Evolutionary conservation across 2,329 filamentous ascomycete genomes (phyloP).

Genomic region (Monilinia laxa): DNA sequence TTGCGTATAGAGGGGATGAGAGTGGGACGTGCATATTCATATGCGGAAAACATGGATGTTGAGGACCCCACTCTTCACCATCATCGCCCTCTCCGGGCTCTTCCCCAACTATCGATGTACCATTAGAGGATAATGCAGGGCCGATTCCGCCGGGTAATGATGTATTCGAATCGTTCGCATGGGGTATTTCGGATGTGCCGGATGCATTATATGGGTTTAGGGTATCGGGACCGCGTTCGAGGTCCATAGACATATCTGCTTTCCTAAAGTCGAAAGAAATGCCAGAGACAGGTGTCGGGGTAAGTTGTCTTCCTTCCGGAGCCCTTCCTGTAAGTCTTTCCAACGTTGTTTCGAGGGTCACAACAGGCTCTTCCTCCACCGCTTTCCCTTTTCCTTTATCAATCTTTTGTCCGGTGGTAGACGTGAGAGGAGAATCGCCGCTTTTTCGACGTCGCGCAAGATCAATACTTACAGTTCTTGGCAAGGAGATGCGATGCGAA

Average conservation of each 20-base stretch:
- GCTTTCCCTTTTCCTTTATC: constrained; percentile 39
- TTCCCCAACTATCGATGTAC: constrained; percentile 36
- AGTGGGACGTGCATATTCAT: constrained; percentile 86
- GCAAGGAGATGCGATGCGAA: constrained; percentile 38
- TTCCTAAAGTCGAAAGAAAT: constrained; percentile 35
- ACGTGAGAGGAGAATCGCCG: constrained; percentile 31
- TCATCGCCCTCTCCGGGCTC: constrained; percentile 52
- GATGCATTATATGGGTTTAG: constrained; percentile 31
- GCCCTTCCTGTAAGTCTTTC: constrained; percentile 23
- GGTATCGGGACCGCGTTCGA: constrained; percentile 37
- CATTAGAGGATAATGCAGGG: constrained; percentile 39
- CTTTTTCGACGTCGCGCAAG: constrained; percentile 34
- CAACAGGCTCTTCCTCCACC: constrained; percentile 25
- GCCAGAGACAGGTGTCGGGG: constrained; percentile 26
- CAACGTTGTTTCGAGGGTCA: constrained; percentile 19
- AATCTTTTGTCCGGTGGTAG: constrained; percentile 23
- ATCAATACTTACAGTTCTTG: constrained; percentile 40
- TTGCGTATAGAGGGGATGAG: constrained; percentile 69
- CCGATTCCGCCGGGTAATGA: constrained; percentile 37
- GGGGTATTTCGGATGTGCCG: constrained; percentile 32
- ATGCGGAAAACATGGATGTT: constrained; percentile 93
- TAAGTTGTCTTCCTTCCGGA: constrained; percentile 20
- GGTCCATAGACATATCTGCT: constrained; percentile 36
- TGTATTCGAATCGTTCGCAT: constrained; percentile 27
- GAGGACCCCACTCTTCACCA: constrained; percentile 81